Percentiles rank a stretch among this genome's conserved stretches.
Conservation (phyloP, 306 rosid genomes). For the Quercus mongolica region DNA sequence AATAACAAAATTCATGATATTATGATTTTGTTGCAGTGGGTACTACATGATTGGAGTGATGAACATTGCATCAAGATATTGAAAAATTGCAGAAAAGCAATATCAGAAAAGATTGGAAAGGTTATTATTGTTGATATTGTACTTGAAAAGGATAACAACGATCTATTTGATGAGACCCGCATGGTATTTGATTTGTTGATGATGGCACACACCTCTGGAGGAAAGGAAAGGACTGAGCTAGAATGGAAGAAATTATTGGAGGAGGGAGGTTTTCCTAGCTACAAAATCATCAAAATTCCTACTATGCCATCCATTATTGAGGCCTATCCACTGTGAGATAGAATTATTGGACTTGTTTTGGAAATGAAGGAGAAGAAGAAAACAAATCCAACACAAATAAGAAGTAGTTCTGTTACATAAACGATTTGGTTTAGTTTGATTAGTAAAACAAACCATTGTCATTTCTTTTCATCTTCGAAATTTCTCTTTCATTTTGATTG, state of each 20-base stretch:
- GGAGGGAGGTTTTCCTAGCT: constrained; percentile 48
- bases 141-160: constrained; percentile 35
- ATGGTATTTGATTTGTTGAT: constrained; percentile 49
- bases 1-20: neutral
- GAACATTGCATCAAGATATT: constrained; percentile 2
- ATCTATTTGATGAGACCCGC: constrained; percentile 35
- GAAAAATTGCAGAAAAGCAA: neutral
- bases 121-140: constrained; percentile 10
- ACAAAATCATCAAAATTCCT: constrained; percentile 22
- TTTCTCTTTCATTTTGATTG: no score
- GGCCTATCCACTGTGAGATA: no score
- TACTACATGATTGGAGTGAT: constrained; percentile 15
- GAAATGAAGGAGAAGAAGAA: no score
- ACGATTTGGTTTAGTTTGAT: no score
- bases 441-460: no score
- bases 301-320: neutral
- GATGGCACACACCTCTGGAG: constrained; percentile 27
- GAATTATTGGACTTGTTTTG: no score
- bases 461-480: no score
- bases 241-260: constrained; percentile 51
- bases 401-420: no score
- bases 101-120: constrained; percentile 2
- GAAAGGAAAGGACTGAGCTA: constrained; percentile 52
- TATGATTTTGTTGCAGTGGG: neutral
- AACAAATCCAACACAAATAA: no score